phyloP scores from a whole-genome alignment of 1,139 yeast species.

The Groenewaldozyma auringiensis region DNA sequence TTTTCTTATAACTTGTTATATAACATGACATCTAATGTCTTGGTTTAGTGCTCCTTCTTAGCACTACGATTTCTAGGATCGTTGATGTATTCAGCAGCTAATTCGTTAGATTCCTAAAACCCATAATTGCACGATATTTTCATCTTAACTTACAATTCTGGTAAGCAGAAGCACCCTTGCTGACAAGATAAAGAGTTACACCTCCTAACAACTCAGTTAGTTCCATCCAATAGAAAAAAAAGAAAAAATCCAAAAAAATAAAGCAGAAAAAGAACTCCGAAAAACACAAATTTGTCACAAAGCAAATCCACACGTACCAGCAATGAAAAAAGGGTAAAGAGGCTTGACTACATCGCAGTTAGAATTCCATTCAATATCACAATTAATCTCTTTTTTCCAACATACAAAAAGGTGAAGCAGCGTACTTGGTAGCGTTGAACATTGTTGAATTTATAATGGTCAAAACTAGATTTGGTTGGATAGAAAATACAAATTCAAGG shows the following conservation, averaged over 20 bases:
- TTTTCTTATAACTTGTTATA: conserved; percentile 1
- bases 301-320: conserved; percentile 5
- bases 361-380: conserved; percentile 1
- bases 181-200: conserved; percentile 47
- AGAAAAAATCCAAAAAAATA: no score
- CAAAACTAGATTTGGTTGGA: not conserved
- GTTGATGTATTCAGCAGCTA: conserved; percentile 52
- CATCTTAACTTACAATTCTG: conserved; percentile 35
- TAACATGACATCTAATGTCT: not conserved
- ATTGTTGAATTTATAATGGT: not conserved
- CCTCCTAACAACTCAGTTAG: conserved; percentile 30
- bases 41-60: conserved; percentile 37
- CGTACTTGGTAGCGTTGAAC: conserved; percentile 20
- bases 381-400: conserved; percentile 3
- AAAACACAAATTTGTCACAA: no score
- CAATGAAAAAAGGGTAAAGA: conserved; percentile 3
- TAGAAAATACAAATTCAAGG: no score
- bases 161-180: conserved; percentile 50
- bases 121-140: not conserved
- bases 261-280: no score
- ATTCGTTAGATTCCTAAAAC: not conserved
- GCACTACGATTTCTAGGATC: conserved; percentile 72
- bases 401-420: conserved; percentile 40
- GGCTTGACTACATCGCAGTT: not conserved
- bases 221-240: no score